A percentile compares a stretch with the other conserved stretches of the same genome.
Conservation (phyloP, 2,329 filamentous ascomycete genomes). For the Lasiodiplodia citricola region DNA sequence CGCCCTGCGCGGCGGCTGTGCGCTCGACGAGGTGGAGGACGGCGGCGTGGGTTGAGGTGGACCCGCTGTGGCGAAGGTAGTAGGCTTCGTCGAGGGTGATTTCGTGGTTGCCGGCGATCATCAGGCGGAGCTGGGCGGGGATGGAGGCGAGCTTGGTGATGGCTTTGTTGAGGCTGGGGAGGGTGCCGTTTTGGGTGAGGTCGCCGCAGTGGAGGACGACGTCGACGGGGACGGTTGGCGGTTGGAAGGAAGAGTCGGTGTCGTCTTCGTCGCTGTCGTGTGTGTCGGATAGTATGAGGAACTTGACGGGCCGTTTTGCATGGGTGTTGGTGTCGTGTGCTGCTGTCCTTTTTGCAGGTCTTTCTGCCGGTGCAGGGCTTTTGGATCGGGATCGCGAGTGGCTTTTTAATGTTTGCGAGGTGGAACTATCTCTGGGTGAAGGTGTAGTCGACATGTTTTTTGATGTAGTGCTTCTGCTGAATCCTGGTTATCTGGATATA, state of each 20-base stretch:
- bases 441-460: not conserved
- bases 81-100: conserved; percentile 60
- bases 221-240: conserved; percentile 54
- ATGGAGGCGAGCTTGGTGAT: conserved; percentile 55
- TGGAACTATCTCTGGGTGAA: accelerated
- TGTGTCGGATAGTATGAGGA: conserved; percentile 53
- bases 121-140: conserved; percentile 62
- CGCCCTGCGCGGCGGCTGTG: conserved; percentile 44
- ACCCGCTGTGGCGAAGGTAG: conserved; percentile 41
- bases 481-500: not conserved
- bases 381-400: not conserved
- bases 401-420: not conserved
- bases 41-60: conserved; percentile 32
- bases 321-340: not conserved
- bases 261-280: conserved; percentile 33
- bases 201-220: conserved; percentile 66
- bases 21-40: conserved; percentile 20
- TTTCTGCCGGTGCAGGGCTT: not conserved
- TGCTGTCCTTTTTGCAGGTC: too few relatives aligned
- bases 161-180: conserved; percentile 53
- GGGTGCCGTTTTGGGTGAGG: conserved; percentile 58
- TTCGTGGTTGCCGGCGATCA: conserved; percentile 69
- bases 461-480: not conserved
- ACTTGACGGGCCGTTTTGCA: conserved; percentile 9
- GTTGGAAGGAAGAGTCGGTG: conserved; percentile 30